Evolutionary conservation across 2,329 filamentous ascomycete species (phyloP), one percentile per base, ranked within the genome.

Genomic region (Escovopsis sp.): DNA sequence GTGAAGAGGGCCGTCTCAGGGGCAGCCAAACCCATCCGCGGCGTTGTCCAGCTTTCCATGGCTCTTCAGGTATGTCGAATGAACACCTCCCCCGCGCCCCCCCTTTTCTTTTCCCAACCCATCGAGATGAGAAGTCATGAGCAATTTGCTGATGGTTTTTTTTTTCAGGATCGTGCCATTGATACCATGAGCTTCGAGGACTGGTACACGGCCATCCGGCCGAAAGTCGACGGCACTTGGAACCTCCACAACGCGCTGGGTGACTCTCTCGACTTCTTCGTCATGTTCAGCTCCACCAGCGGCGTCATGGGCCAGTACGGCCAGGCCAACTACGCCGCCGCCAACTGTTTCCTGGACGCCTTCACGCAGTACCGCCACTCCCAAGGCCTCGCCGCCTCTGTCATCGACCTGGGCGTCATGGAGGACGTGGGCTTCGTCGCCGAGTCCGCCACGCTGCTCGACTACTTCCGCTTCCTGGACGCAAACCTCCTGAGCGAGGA

Each of bases 281-380:
- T 54, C 16, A 43, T 57, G 13, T 47, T 53, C 40, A 54, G 50
- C 6, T 65, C 62, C 4, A 48, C 58, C 5, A 51, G 51, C 0
- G 55, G 53, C 16, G 45, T 58, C 5, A 43, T 60, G 9, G 62
- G 57, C 11, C 51, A 54, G 24, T 46, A 51, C 7, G 52, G 50
- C 3, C 62, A 65, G 45, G 51, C 55, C 43, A 64, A 61, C 45
- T 68, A 68, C 45, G 48, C 53, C 5, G 57, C 62, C 2, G 62
- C 53, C n/a, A 66, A 65, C 45, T 52, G 54, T n/a, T 67, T 58
- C 47, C 48, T 62, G 41, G 57, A 63, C 34, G 51, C 55, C 2
- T 55, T 66, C 27, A 57, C 53, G 13, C 52, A 55, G 10, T 60
- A 59, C 37, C 57, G 64, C 10, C 51, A 54, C 12, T 35, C 40